phyloP scores from a whole-genome alignment of 1,139 yeast species.

The Kodamaea derodonti region DNA sequence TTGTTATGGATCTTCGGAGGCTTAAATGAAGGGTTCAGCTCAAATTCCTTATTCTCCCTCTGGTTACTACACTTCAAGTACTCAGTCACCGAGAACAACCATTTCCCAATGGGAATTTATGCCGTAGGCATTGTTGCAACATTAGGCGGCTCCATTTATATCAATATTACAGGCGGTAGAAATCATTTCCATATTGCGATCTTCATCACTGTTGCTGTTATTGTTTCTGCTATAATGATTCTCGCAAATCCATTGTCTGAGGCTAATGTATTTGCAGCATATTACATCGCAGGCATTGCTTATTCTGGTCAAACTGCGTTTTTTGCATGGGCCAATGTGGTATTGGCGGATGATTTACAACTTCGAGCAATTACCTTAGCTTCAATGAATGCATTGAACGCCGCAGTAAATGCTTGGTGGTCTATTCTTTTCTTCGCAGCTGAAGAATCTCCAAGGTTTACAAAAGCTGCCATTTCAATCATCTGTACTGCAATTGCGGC shows the following conservation, averaged over 20 bases:
- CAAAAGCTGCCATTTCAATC: slow-evolving; percentile 54
- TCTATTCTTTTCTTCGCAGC: slow-evolving; percentile 50
- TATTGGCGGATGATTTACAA: slow-evolving; percentile 50
- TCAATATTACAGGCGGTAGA: slow-evolving; percentile 47
- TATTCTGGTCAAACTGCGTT: slow-evolving; percentile 57
- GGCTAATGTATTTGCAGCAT: slow-evolving; percentile 47
- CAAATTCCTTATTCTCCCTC: slow-evolving; percentile 50
- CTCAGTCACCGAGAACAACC: slow-evolving; percentile 45
- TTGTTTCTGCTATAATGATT: slow-evolving; percentile 44
- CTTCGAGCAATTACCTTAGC: slow-evolving; percentile 57
- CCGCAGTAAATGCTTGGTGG: slow-evolving; percentile 66
- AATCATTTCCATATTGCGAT: slow-evolving; percentile 50
- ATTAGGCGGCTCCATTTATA: slow-evolving; percentile 41
- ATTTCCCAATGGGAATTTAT: slow-evolving; percentile 55
- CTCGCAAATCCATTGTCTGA: slow-evolving; percentile 27
- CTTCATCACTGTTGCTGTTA: slow-evolving; percentile 34
- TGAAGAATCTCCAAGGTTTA: slow-evolving; percentile 46
- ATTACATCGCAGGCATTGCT: slow-evolving; percentile 49
- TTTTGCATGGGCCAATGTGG: slow-evolving; percentile 59
- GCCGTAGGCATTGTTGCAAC: slow-evolving; percentile 53
- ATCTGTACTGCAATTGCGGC: slow-evolving; percentile 43
- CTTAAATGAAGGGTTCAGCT: slow-evolving; percentile 51
- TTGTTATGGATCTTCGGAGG: slow-evolving; percentile 59
- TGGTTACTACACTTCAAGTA: slow-evolving; percentile 46
- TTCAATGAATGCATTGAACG: slow-evolving; percentile 61